Conservation (phyloP, 495 filamentous ascomycete genomes). For the Jackrogersella multiformis region DNA sequence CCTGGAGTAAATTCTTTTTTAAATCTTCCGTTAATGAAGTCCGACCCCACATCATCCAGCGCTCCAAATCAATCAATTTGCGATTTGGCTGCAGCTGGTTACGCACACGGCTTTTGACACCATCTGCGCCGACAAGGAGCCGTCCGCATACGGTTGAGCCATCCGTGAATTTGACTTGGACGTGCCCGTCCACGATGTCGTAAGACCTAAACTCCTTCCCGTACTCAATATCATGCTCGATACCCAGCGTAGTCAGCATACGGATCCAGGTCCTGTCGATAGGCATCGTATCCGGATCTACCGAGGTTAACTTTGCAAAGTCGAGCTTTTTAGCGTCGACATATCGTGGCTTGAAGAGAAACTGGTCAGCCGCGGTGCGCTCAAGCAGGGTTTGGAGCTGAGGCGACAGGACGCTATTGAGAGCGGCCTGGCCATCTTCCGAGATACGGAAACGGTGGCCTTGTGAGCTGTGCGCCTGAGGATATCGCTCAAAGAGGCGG, state of each 20-base stretch:
- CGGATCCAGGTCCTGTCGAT: conserved; percentile 41
- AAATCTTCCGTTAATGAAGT: conserved; percentile 50
- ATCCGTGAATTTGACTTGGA: conserved; percentile 52
- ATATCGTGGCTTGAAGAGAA: conserved; percentile 40
- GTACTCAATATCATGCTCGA: conserved; percentile 54
- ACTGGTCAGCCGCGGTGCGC: conserved; percentile 27
- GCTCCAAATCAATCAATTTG: conserved; percentile 53
- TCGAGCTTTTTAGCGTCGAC: conserved; percentile 33
- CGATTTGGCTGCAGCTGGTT: conserved; percentile 55
- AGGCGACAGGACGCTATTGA: conserved; percentile 39
- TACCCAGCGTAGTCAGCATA: conserved; percentile 33
- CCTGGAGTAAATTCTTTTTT: conserved; percentile 31
- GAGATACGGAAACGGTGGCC: conserved; percentile 51
- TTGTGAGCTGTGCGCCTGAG: conserved; percentile 43
- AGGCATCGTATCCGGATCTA: conserved; percentile 3
- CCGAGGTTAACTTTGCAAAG: conserved; percentile 28
- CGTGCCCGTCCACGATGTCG: conserved; percentile 41
- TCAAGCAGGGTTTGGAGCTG: conserved; percentile 26
- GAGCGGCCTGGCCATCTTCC: conserved; percentile 41
- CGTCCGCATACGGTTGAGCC: conserved; percentile 48
- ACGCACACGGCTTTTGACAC: conserved; percentile 52
- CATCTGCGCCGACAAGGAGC: conserved; percentile 60
- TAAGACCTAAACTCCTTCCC: conserved; percentile 54
- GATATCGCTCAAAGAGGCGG: conserved; percentile 59
- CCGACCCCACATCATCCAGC: conserved; percentile 56